Percentiles rank a stretch among this genome's conserved stretches.
Conservation (phyloP, 257 asterid species). For the Solanum sparsipilum region DNA sequence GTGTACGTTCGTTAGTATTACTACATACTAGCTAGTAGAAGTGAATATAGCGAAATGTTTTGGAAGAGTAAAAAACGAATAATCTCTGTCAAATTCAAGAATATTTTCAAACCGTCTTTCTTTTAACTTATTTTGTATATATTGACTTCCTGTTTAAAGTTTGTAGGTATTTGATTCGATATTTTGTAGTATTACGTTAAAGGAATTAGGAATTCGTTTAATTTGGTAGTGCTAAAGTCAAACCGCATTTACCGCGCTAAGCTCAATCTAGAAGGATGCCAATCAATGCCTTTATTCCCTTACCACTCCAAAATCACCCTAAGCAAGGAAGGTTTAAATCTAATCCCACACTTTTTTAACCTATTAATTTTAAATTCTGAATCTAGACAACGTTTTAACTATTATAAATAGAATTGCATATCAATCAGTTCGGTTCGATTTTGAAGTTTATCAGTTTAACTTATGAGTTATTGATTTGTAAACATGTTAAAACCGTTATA, state of each 20-base stretch:
- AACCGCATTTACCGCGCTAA: neutral
- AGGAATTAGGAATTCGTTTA: neutral
- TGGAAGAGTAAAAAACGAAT: neutral
- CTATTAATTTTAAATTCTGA: too few species aligned
- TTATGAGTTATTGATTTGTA: too few species aligned
- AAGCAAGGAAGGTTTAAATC: neutral
- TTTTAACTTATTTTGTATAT: too few species aligned
- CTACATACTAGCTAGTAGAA: neutral
- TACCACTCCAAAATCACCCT: neutral
- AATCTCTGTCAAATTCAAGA: neutral
- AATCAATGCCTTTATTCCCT: neutral
- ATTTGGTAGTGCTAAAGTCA: neutral
- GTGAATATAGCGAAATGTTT: neutral
- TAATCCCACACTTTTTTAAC: too few species aligned
- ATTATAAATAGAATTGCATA: too few species aligned
- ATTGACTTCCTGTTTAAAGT: too few species aligned
- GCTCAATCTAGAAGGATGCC: neutral
- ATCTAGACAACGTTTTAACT: too few species aligned
- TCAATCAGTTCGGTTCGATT: too few species aligned
- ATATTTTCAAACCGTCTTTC: too few species aligned
- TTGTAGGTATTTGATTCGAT: neutral
- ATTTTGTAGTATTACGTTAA: neutral
- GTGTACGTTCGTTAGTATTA: neutral
- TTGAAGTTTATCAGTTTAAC: too few species aligned
- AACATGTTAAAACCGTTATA: too few species aligned